Percentiles rank a stretch among this genome's conserved stretches.
Conservation (phyloP, 1,284 basidiomycete species). For the Ganoderma resinaceum region DNA sequence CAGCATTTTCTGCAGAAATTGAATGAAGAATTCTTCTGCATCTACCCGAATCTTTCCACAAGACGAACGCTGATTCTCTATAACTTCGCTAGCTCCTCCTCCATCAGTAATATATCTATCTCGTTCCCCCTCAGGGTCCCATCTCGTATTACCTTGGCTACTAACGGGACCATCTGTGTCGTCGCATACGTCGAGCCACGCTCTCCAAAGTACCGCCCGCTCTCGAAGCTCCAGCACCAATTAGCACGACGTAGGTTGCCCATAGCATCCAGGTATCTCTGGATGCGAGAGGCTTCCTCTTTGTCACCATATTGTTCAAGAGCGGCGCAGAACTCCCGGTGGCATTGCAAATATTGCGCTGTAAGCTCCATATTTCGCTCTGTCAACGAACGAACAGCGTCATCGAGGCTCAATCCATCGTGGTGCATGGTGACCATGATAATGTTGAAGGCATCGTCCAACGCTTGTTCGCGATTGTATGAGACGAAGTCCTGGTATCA, state of each 20-base stretch:
- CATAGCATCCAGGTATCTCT: constrained; percentile 37
- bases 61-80: background rate
- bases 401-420: constrained; percentile 37
- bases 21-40: no score
- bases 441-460: constrained; percentile 45
- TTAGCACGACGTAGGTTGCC: constrained; percentile 40
- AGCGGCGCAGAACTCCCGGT: constrained; percentile 31
- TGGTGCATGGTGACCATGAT: constrained; percentile 41
- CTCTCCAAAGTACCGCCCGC: constrained; percentile 43
- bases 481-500: constrained; percentile 40
- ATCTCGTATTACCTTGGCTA: background rate
- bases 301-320: background rate
- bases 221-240: constrained; percentile 45
- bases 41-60: no score
- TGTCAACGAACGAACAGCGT: constrained; percentile 42
- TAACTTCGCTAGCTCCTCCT: background rate
- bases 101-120: background rate
- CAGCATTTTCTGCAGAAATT: no score
- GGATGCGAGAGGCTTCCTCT: constrained; percentile 7
- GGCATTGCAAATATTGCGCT: constrained; percentile 32
- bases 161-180: constrained; percentile 20
- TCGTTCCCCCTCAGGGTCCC: background rate
- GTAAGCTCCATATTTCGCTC: constrained; percentile 36
- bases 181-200: constrained; percentile 32
- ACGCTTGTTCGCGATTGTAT: constrained; percentile 46